Evolutionary conservation across 164 flowering plant genomes (phyloP), one percentile per base, ranked within the genome.

Genomic region (Stephania cephalantha): DNA sequence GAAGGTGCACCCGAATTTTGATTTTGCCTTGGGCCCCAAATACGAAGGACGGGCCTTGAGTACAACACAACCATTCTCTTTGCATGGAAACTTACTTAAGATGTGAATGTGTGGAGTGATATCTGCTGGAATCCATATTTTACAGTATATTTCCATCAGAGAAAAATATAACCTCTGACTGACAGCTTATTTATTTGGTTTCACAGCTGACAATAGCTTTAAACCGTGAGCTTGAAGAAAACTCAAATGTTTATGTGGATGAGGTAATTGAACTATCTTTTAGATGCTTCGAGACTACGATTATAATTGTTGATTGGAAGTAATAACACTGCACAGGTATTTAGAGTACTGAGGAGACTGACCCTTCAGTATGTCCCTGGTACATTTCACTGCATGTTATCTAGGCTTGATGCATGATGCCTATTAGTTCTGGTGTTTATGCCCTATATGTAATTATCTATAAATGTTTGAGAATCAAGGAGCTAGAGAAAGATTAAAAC

Each of bases 191-290:
- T 29, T 20, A 18, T 50, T 65, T 73, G 70, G 25, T 46, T 48
- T 82, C 53, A 17, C 90, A 95, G 98, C 86, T 95, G 65, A 95
- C 91, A 76, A 73, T 91, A 78, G 88, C 90, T 77, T 85, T 88
- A 61, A 83, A 79, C 76, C 84, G 84, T 72, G 93, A 86, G 72
- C 79, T 85, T 75, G 94, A 88, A 64, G 90, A 91, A 53, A 75
- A 68, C 12, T 64, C 88, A 69, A 76, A 76, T 78, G 71, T 76
- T 78, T 74, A 83, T 68, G 71, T 63, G 75, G 87, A 87, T 53
- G 94, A 90, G 97, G 98, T 91, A 76, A 29, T 75, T 22, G 48
- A 65, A 69, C 70, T 53, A 13, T 13, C 15, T 35, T 35, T 35
- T 35, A 35, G 42, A 35, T 35, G 65, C 65, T 15, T 13, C 4